Conservation (phyloP, 768 basidiomycete species). For the Tricholoma sp. region DNA sequence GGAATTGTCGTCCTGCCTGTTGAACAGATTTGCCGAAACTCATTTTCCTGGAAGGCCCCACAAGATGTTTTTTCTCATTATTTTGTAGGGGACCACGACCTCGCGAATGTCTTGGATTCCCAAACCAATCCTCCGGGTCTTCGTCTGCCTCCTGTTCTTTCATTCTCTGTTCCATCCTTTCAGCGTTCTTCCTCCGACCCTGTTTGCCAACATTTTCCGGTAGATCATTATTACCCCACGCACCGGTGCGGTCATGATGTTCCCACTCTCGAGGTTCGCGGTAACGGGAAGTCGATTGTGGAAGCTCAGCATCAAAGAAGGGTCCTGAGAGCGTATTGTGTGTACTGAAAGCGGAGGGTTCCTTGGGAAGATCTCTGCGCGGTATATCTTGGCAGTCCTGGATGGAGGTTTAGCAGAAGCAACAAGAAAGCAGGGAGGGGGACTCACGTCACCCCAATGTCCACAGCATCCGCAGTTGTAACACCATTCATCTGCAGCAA, state of each 20-base stretch:
- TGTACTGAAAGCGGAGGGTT: slow-evolving; percentile 63
- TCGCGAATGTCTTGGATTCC: slow-evolving; percentile 18
- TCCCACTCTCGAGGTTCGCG: slow-evolving; percentile 42
- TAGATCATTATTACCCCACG: slow-evolving; percentile 39
- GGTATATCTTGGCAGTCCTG: slow-evolving; percentile 57
- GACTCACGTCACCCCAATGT: slow-evolving; percentile 75
- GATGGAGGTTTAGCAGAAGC: not conserved
- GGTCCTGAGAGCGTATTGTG: slow-evolving; percentile 61
- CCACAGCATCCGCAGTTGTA: slow-evolving; percentile 72
- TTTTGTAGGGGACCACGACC: slow-evolving; percentile 7
- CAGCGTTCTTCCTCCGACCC: slow-evolving; percentile 55
- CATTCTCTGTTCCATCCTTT: slow-evolving; percentile 48
- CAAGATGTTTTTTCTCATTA: slow-evolving; percentile 4
- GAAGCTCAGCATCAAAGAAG: slow-evolving; percentile 40
- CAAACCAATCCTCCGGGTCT: slow-evolving; percentile 68
- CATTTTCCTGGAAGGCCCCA: slow-evolving; percentile 24
- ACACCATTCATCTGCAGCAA: slow-evolving; percentile 72
- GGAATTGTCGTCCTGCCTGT: slow-evolving; percentile 20
- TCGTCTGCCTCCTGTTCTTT: slow-evolving; percentile 38
- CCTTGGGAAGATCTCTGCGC: slow-evolving; percentile 39
- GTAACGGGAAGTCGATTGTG: slow-evolving; percentile 20
- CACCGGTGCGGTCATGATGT: slow-evolving; percentile 32
- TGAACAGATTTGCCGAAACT: slow-evolving; percentile 32
- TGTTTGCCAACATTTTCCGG: slow-evolving; percentile 63
- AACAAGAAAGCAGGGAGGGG: not conserved